Evolutionary conservation across 371 early-diverging fungal genomes (phyloP), one percentile per base, ranked within the genome.

Genomic region (Mucor saturninus): DNA sequence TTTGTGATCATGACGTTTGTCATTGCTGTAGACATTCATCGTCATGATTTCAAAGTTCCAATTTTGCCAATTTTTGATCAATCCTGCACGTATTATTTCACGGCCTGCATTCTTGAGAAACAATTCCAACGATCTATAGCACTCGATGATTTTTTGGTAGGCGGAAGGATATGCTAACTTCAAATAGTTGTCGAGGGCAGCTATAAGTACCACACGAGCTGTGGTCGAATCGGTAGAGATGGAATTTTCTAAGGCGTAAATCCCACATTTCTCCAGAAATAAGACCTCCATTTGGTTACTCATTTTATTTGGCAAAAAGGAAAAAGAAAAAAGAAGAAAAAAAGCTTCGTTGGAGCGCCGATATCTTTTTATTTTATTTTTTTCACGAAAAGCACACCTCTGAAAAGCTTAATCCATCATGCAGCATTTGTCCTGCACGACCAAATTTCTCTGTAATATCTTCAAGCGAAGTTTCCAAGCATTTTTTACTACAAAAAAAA

Each of bases 31-130:
- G 9, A 26, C 42, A 21, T 38, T 42, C 0, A 29, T 11, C 1
- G 38, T 21, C 54, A 59, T 48, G 2, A 59, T n/a, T 43, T 65
- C 66, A 51, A 50, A 65, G 35, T 56, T 50, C 55, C 55, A 65
- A 39, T 21, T 10, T 5, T 11, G 21, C 66, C 66, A 65, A 11
- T 29, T 30, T 15, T 28, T 26, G 46, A 49, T 13, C 35, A 38
- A 11, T 6, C 50, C 56, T 26, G 49, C 45, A 14, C 62, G 43
- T 4, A 55, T 35, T 15, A 55, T 55, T 10, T 62, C 62, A 39
- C 62, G 62, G 15, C 56, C 62, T 11, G 40, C 29, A 5, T 21
- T 39, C 14, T 55, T 62, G 10, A 62, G 30, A 38, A 61, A 61
- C 3, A 6, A 13, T 38, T 61, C 61, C 9, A 54, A 26, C 37